Evolutionary conservation across 441 rosid genomes (phyloP), one percentile per base, ranked within the genome.

Genomic region (Hypseocharis bilobata): DNA sequence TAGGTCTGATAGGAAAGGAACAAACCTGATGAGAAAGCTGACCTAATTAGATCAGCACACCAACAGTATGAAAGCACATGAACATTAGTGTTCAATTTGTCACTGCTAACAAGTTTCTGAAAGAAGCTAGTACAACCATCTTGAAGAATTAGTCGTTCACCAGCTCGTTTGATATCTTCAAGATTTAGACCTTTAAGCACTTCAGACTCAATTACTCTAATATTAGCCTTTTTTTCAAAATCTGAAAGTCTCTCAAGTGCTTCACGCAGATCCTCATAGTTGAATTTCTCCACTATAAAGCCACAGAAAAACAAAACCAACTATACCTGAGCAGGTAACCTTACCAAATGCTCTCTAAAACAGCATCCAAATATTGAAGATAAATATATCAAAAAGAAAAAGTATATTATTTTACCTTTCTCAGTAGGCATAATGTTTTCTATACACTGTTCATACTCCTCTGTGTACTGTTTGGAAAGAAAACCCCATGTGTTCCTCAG

Each of bases 61-160:
- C 98, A 92, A 77, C 92, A 93, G 72, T 86, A 90, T 0, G 96
- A 92, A 66, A 90, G 86, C 42, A 92, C 75, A 49, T 90, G 89
- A 68, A 88, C 71, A 57, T 81, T 71, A 23, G 83, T 82, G 68
- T 83, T 83, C 76, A 78, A 65, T 64, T 77, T 75, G 66, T 83
- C 85, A 59, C 75, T 76, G 72, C 78, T 76, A 26, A 81, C 63
- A 67, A 87, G 70, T 68, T 83, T 85, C 78, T 83, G 81, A 65
- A 90, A 85, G 82, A 93, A 87, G 36, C 52, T 36, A 19, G 72
- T 76, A 76, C 97, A 93, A 28, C 97, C 98, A 77, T 84, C 87
- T 73, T 85, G 95, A 82, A 93, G 88, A 78, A 77, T 77, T 62
- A 86, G 75, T 38, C 82, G 76, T 73, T 87, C 83, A 51, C 93